Base-by-base conservation (phyloP, 75 land plant species). In the Sequoiadendron giganteum region DNA sequence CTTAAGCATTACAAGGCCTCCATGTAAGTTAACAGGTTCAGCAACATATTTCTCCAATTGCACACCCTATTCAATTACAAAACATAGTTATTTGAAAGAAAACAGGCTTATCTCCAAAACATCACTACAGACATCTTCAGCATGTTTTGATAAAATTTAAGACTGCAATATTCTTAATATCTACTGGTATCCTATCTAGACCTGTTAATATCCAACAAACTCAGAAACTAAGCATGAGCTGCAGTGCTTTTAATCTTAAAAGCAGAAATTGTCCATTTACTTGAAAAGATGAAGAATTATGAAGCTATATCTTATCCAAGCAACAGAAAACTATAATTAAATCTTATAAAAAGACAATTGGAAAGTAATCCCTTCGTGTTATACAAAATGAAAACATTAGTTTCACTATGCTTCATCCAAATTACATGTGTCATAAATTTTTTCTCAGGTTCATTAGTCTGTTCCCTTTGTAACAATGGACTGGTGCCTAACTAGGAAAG, bases 1-100 rank as follows among this genome's bases (percentile, higher is more conserved):
- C 92, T 88, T 92, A 10, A 87, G 75, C 56, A 92, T 83, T 16
- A 85, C 87, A 21, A 92, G 78, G 38, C 87, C 87, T 32, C 90
- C 92, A 58, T 85, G 61, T 10, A 89, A 56, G 19, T 39, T 80
- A n/a, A 83, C 86, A 40, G 89, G 30, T 30, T 90, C 91, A 78
- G 85, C 85, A 36, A 90, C 58, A 70, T 89, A 88, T 19, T 84
- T 56, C 34, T 73, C 87, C 86, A 88, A 88, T 39, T 42, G 47
- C 19, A 84, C 47, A 36, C 6, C 61, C 89, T 87, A 34, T 45
- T 72, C 34, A 86, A 28, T 85, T 56, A 85, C 39, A 30, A 52
- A 36, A 34, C 32, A 85, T 52, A 85, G 65, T 85, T 52, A 85
- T 45, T 85, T 32, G 65, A 34, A 85, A 85, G 30, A 36, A 85